phyloP scores from a whole-genome alignment of 208 protist genomes.

The Naegleria lovaniensis region DNA sequence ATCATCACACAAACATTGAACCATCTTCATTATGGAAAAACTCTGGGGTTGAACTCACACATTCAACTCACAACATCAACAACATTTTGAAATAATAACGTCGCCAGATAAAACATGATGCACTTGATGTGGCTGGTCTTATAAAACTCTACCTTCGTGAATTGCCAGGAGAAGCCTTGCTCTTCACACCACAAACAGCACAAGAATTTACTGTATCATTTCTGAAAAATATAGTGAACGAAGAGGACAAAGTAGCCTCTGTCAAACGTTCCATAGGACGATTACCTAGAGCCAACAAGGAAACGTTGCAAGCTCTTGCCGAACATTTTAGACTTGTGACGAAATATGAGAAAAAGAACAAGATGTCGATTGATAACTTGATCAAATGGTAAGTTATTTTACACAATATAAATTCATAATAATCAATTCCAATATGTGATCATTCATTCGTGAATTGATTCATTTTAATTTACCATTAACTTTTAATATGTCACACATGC shows the following conservation, averaged over 20 bases:
- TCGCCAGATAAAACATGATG: neutral
- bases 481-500: no score
- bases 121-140: neutral
- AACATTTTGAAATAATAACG: no score
- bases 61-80: no score
- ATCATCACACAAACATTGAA: no score
- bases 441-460: no score
- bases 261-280: neutral
- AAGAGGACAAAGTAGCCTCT: neutral
- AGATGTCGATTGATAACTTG: neutral
- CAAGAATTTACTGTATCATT: neutral
- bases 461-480: no score
- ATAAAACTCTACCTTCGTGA: neutral
- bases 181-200: neutral
- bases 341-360: neutral
- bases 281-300: neutral
- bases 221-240: neutral
- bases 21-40: no score
- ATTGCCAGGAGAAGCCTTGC: neutral
- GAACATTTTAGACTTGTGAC: neutral
- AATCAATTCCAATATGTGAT: no score
- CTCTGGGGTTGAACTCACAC: no score
- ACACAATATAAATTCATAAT: no score
- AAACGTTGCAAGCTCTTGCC: neutral
- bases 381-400: neutral